Conservation (phyloP, 108 stramenopile genomes). For the Mayamaea pseudoterrestris region DNA sequence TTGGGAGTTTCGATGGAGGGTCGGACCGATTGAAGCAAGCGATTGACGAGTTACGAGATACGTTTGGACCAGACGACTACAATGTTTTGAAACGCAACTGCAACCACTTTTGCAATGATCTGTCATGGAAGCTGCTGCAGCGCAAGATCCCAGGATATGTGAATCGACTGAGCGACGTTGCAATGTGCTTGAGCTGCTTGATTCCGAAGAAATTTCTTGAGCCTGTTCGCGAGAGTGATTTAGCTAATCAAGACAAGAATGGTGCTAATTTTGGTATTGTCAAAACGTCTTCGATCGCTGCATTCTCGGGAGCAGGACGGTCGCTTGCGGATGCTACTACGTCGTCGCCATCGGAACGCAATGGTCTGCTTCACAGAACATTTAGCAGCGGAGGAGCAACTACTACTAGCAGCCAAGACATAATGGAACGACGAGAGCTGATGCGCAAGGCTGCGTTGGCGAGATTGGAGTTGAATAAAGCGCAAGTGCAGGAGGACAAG, state of each 20-base stretch:
- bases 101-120: constrained; percentile 88
- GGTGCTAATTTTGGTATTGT: too few relatives aligned
- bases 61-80: constrained; percentile 67
- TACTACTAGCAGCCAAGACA: constrained; percentile 20
- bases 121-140: constrained; percentile 51
- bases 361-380: neutral
- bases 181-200: constrained; percentile 67
- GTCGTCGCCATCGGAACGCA: too few relatives aligned
- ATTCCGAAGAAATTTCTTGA: constrained; percentile 66
- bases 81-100: constrained; percentile 73
- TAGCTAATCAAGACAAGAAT: neutral
- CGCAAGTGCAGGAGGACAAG: too few relatives aligned
- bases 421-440: constrained; percentile 72
- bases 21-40: constrained; percentile 47
- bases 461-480: too few relatives aligned
- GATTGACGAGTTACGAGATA: constrained; percentile 45
- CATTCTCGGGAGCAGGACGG: constrained; percentile 4
- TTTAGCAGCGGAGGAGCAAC: too few relatives aligned
- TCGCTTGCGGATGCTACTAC: neutral
- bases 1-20: constrained; percentile 73
- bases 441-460: constrained; percentile 72
- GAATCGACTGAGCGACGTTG: constrained; percentile 78
- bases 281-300: neutral
- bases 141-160: constrained; percentile 66
- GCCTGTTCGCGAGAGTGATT: constrained; percentile 45